Base-by-base conservation (phyloP, 768 basidiomycete species). In the Lactarius akahatsu region DNA sequence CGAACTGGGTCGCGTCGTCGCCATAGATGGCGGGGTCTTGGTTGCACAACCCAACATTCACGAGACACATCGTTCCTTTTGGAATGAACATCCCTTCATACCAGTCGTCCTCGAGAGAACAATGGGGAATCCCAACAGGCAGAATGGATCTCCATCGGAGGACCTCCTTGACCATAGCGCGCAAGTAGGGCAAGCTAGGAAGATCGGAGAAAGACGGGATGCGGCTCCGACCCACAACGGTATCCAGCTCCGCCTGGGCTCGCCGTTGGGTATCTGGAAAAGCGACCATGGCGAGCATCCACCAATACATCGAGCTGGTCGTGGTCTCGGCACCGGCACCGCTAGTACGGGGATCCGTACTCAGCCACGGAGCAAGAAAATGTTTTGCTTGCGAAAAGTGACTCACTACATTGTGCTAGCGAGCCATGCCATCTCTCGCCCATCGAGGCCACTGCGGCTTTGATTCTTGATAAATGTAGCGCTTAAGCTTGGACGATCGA, bases 71-170 rank as follows among this genome's bases (percentile, higher is more conserved):
- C 2, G 77, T 76, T 9, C 77, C 78, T 40, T 72, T 74, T 0
- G 79, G 79, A n/a, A 80, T 77, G 63, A 73, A 69, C 61, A 66
- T 67, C 13, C 69, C 74, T 57, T 69, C 69, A 57, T 77, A 78
- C 61, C 61, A 71, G 43, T 77, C 77, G 56, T 77, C 76, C 63
- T 70, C 64, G 67, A 69, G 43, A 54, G 63, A 59, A 32, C 64
- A 61, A 23, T 68, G 70, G 3, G 70, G 70, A 7, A 70, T 70
- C 28, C 69, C 70, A 7, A 70, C 32, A 30, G 70, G 70, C 7
- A 69, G 38, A 15, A 59, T 52, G 52, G 70, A 62, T n/a, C 61
- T 34, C 70, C 70, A 70, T 56, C 70, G 68, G 5, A 70, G 68
- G 30, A 71, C 62, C 62, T 73, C 72, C 30, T 62, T 67, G 47